Base-by-base conservation (phyloP, 2,329 filamentous ascomycete genomes). In the Fusarium xylarioides region DNA sequence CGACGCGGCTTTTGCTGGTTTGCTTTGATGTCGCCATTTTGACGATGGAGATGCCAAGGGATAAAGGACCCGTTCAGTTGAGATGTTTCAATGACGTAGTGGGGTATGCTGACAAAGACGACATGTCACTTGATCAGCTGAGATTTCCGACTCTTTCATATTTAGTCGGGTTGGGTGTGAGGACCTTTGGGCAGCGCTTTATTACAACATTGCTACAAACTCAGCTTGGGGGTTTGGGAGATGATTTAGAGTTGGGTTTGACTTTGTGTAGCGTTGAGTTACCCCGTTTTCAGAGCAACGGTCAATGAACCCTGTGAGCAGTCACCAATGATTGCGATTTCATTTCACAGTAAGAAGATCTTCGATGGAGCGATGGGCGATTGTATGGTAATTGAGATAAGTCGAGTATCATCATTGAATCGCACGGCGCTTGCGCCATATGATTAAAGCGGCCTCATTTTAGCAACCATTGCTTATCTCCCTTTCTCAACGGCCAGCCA, bases 91-190 rank as follows among this genome's bases (percentile, higher is more conserved):
- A 26, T 68, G 56, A 67, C 44, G 32, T 58, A 43, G 55, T 66
- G 46, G 50, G 34, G 42, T 26, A 60, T 70, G 70, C 66, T 72
- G 70, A 72, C 70, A 73, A 72, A 71, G 60, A 61, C 35, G 14
- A 26, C 4, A 12, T 32, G 44, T 42, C 63, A 67, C 53, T 67
- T 67, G 64, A 67, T 30, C n/a, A 32, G 12, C 30, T 49, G 40
- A n/a, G 30, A 26, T 34, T 32, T 55, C 2, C 7, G 7, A 16
- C 14, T 16, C n/a, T 28, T 37, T 19, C 19, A 21, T 12, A 9
- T 23, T n/a, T 2, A 3, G 9, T 8, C 1, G 32, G 11, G 4
- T 5, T 16, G 1, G 7, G 28, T 2, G 2, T n/a, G 7, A 28
- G 14, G 2, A 7, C 23, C 4, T 38, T 12, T 2, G 1, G 28